Base-by-base conservation (phyloP, 2,329 filamentous ascomycete genomes). In the Penicillium aurantiogriseum region DNA sequence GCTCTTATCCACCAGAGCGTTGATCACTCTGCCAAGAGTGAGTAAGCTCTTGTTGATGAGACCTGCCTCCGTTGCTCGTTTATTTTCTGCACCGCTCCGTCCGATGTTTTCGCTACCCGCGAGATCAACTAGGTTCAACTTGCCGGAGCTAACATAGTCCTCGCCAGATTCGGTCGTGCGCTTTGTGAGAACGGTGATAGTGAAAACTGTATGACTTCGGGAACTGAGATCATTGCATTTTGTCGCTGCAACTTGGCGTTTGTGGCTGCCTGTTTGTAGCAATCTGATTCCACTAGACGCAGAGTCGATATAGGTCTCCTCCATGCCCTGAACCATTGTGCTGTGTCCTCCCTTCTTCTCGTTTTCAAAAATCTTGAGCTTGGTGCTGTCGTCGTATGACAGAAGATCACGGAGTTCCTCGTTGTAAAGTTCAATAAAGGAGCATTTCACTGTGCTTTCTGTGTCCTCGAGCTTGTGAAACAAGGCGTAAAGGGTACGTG, bases 211-310 rank as follows among this genome's bases (percentile, higher is more conserved):
- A 71, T 99, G 95, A 79, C 92, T 96, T 74, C 94, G 87, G 67
- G 92, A 97, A 76, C 92, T 97, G 54, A 97, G 85, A 68, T 99
- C 94, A 73, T 99, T 99, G 83, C 94, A 99, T 76, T 97, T 97
- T n/a, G 94, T 99, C 4, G 95, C 92, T 6, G 94, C 95, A n/a
- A 99, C 94, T 75, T 99, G 94, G 49, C 94, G 89, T 76, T 92
- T 96, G 77, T 94, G 83, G 74, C 92, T 97, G 61, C 94, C 95
- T 62, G 88, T 84, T 67, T 94, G 91, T 45, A 99, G 84, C 61
- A 97, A 83, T 75, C 90, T 89, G 75, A 99, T 92, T 59, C 94
- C 94, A 50, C 92, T 89, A 13, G 85, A 82, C 0, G 94, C 92
- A 62, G 81, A 89, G 70, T 90, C 90, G 68, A 99, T 96, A 72